phyloP scores from a whole-genome alignment of 352 stramenopile species.

The Phytophthora podocarpi region DNA sequence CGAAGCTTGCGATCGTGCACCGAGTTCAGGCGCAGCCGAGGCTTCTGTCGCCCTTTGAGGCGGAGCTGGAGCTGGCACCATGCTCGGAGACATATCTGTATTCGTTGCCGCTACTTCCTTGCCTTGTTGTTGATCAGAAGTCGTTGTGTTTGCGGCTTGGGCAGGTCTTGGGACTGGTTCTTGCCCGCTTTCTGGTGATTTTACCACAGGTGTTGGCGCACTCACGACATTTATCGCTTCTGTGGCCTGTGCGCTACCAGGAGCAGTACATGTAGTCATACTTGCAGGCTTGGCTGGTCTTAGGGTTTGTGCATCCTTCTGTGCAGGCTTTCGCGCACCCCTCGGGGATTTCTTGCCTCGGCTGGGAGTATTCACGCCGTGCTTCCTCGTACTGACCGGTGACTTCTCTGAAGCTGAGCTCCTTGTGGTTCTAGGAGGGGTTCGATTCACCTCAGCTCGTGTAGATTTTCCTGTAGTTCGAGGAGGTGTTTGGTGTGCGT shows the following conservation, averaged over 20 bases:
- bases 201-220: neutral
- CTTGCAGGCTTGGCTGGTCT: neutral
- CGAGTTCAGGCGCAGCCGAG: neutral
- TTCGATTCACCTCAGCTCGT: neutral
- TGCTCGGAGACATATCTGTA: neutral
- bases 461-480: neutral
- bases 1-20: neutral
- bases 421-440: neutral
- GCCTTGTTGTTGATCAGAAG: neutral
- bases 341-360: neutral
- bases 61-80: neutral
- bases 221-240: neutral
- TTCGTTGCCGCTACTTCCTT: too few species aligned
- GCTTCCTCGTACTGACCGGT: too few species aligned
- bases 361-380: neutral
- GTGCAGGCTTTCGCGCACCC: neutral
- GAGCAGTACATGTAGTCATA: neutral
- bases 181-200: neutral
- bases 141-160: neutral
- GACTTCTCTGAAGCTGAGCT: neutral
- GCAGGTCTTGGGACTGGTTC: too few species aligned
- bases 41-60: neutral
- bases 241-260: neutral
- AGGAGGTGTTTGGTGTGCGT: too few species aligned
- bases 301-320: neutral